Base-by-base conservation (phyloP, 2,329 filamentous ascomycete genomes). In the Aspergillus japonicus region DNA sequence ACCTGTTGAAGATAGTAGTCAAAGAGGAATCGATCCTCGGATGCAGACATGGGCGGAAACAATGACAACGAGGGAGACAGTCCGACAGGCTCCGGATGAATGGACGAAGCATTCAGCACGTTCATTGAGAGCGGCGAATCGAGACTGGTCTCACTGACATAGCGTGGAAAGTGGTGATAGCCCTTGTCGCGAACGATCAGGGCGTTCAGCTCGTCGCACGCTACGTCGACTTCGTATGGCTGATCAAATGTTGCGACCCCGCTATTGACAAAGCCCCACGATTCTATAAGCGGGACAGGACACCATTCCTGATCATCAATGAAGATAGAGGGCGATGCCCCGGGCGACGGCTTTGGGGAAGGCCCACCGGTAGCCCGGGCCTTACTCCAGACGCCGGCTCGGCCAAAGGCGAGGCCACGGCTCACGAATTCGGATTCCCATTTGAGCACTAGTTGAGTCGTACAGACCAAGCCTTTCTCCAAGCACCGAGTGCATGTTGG, bases 311-410 rank as follows among this genome's bases (percentile, higher is more conserved):
- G 66, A 35, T 69, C 66, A 39, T 67, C 62, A 1, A 58, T 47
- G n/a, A 62, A 54, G 12, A 57, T 42, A n/a, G 61, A 64, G 16
- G 61, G 53, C 26, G 62, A 63, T 33, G 63, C 62, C 24, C 58
- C 33, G 51, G 68, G 33, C 49, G 64, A 59, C 54, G 63, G 54
- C 61, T 64, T 65, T 33, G 60, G 64, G 33, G 59, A 59, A 42
- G 56, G 31, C 21, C 63, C 62, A 12, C 53, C 69, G 64, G 61
- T 61, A 29, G 63, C 42, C 47, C 62, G 63, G 47, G 61, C 56
- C 61, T 76, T 76, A 57, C 66, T 76, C 77, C 78, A 79, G 39
- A 78, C 71, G 39, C 78, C 77, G 24, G 75, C 68, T 54, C 77
- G 69, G 4, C 78, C 78, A 66, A 80, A 80, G 5, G 78, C 77